These are phyloP conservation scores for Aurantiochytrium sp. DNA, from an alignment of 108 stramenopile species.

Conservation along the genomic window DNA sequence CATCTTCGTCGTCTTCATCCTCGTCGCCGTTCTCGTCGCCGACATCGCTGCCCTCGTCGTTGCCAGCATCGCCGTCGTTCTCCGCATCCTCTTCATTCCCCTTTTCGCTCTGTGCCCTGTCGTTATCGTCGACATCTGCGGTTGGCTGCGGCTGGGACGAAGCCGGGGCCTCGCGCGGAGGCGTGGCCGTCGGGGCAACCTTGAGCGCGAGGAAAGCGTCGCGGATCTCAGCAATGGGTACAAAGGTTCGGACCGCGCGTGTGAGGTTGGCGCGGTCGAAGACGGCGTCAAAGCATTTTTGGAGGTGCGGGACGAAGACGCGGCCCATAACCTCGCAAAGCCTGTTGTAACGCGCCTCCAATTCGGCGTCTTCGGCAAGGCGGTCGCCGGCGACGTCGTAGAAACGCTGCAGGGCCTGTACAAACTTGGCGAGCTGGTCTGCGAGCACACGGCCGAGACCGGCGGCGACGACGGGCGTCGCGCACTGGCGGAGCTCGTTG, in stretches of 20 bases:
- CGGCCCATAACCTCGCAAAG: background rate
- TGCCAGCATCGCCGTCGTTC: background rate
- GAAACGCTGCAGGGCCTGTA: background rate
- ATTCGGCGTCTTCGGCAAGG: background rate
- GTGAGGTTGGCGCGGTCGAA: background rate
- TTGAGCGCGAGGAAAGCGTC: background rate
- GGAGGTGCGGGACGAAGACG: background rate
- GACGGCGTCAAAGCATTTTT: background rate
- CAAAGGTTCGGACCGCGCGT: background rate
- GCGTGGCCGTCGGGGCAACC: background rate
- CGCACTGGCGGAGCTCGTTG: slow-evolving; percentile 23
- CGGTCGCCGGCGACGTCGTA: background rate
- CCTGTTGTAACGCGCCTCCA: background rate
- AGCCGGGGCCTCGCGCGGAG: too few relatives aligned
- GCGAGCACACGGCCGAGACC: background rate
- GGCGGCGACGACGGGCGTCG: background rate
- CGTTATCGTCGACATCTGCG: too few relatives aligned
- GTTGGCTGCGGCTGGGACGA: too few relatives aligned
- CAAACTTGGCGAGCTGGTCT: background rate
- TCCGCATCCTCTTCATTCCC: background rate
- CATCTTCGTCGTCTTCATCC: background rate
- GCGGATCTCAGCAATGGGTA: background rate
- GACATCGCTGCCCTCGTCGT: background rate
- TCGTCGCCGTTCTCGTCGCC: background rate
- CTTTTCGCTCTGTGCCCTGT: background rate